These are phyloP conservation scores for Dendrocalamus sinicus DNA, from an alignment of 176 grass and related monocot genomes.

Conservation along the genomic window DNA sequence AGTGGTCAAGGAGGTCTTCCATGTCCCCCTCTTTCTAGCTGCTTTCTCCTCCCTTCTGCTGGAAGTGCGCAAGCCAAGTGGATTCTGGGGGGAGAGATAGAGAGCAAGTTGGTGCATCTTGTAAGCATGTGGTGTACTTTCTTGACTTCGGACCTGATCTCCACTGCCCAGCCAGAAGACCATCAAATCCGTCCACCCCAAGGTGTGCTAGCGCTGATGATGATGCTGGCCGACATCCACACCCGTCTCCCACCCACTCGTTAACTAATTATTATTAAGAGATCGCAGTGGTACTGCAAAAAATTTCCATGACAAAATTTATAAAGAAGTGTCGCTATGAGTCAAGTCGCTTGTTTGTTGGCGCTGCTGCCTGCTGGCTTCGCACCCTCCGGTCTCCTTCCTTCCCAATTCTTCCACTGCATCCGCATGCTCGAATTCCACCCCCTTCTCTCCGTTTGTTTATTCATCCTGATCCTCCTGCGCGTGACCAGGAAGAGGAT, in stretches of 20 bases:
- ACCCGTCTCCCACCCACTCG: constrained; percentile 20
- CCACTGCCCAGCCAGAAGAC: constrained; percentile 33
- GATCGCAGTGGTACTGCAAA: accelerated
- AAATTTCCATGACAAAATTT: neutral
- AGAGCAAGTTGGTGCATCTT: neutral
- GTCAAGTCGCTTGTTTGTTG: neutral
- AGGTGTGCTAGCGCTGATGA: neutral
- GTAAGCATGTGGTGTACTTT: constrained; percentile 27
- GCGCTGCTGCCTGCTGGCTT: neutral
- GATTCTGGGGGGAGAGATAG: neutral
- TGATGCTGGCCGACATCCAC: constrained; percentile 32
- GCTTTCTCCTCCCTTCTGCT: neutral
- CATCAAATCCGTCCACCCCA: neutral
- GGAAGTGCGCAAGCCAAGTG: neutral
- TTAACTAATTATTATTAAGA: neutral
- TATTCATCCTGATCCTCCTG: neutral
- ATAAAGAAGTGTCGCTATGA: neutral
- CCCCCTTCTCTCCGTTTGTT: neutral
- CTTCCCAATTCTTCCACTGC: constrained; percentile 11
- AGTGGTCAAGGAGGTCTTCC: constrained; percentile 10
- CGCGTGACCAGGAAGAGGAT: constrained; percentile 31
- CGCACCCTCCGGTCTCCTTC: constrained; percentile 15
- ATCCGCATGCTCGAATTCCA: constrained; percentile 54
- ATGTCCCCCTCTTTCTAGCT: neutral
- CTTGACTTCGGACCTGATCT: constrained; percentile 10